Conservation (phyloP, 1,284 basidiomycete species). For the Ustilago xerochloae region DNA sequence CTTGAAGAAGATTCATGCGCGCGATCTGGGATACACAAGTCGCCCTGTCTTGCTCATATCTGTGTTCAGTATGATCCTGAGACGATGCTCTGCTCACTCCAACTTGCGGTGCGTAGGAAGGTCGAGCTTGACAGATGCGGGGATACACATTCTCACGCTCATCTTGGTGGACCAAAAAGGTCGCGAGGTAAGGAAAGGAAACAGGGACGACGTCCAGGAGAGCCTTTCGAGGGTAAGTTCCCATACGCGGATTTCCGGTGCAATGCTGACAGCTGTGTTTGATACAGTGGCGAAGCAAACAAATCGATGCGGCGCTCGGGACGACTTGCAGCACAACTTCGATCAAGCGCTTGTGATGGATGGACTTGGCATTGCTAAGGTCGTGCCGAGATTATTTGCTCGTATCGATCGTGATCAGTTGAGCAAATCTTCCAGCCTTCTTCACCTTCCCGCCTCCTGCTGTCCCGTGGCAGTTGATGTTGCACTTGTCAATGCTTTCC, state of each 20-base stretch:
- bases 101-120: too few relatives aligned
- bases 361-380: neutral
- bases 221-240: neutral
- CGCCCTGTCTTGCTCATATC: neutral
- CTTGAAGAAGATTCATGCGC: slow-evolving; percentile 2
- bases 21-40: slow-evolving; percentile 1
- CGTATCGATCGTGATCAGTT: slow-evolving; percentile 9
- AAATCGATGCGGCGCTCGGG: neutral
- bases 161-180: neutral
- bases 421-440: neutral
- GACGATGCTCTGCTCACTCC: too few relatives aligned
- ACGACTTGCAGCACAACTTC: neutral
- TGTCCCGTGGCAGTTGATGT: neutral
- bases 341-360: neutral
- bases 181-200: too few relatives aligned
- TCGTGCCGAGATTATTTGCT: neutral
- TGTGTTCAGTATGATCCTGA: neutral
- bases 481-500: neutral
- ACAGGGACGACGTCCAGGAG: neutral
- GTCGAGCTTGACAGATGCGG: neutral
- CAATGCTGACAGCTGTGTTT: slow-evolving; percentile 16
- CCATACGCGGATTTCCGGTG: slow-evolving; percentile 5
- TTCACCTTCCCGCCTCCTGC: neutral
- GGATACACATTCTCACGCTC: slow-evolving; percentile 1
- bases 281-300: too few relatives aligned